Base-by-base conservation (phyloP, 1,284 basidiomycete species). In the Marasmius oreades region DNA sequence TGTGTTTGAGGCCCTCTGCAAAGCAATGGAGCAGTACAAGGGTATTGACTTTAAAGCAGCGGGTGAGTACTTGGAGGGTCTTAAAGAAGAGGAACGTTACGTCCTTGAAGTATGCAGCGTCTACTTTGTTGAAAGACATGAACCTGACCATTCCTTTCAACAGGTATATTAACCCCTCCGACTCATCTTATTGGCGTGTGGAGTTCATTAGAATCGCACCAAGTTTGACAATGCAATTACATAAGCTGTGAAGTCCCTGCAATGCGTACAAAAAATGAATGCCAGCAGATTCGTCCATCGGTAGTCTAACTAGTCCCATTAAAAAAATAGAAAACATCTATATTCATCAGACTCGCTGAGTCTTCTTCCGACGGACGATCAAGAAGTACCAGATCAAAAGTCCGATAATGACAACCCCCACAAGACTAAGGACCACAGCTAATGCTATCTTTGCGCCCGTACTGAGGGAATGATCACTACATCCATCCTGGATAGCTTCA, bases 71-170 rank as follows among this genome's bases (percentile, higher is more conserved):
- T 76, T 99, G 48, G 95, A 98, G 76, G 79, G 86, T 57, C 75
- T 98, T 66, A 99, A 99, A 78, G 96, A 97, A 74, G 92, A 96
- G 64, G 96, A 99, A 74, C 86, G 95, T 53, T 98, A 98, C 73
- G 95, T 99, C 14, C 83, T 98, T 44, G 96, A 99, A 82, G 95
- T 96, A 63, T 68, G 72, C 63, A 46, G 37, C 26, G 22, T 11
- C 22, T 24, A n/a, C n/a, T 28, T 33, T 31, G 28, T 10, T 5
- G 14, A 18, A 6, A 3, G 12, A 16, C 8, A 8, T 31, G 28
- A 16, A 16, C 16, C 47, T 33, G 18, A 50, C 31, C 28, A 26
- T 31, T 18, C 46, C 7, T 3, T 18, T 28, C 26, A 7, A 31
- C 11, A 50, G 47, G 47, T 50, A 16, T 50, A 50, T n/a, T 50